These are phyloP conservation scores for Alternaria triticina DNA, from an alignment of 2,329 filamentous ascomycete genomes.

Conservation along the genomic window DNA sequence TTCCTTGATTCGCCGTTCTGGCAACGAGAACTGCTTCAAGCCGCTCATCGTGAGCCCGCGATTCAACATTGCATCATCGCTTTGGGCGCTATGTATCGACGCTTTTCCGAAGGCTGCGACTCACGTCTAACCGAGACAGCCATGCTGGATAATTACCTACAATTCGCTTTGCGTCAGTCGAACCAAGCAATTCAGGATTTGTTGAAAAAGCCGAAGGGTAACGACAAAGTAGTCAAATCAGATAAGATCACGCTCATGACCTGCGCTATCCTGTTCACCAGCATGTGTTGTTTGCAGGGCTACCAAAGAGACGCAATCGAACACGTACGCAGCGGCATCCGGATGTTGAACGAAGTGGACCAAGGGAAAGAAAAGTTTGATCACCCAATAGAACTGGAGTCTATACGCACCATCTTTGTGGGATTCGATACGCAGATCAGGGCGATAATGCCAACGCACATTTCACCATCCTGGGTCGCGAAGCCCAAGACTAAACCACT, in stretches of 20 bases:
- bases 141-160: constrained; percentile 29
- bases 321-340: constrained; percentile 40
- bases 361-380: constrained; percentile 2
- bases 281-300: constrained; percentile 41
- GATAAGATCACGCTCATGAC: constrained; percentile 42
- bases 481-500: constrained; percentile 16
- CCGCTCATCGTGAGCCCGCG: constrained; percentile 37
- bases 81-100: constrained; percentile 42
- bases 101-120: constrained; percentile 29
- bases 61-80: constrained; percentile 41
- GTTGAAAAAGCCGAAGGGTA: constrained; percentile 14
- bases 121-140: constrained; percentile 31
- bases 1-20: constrained; percentile 42
- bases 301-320: constrained; percentile 36
- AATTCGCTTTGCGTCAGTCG: constrained; percentile 41
- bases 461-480: constrained; percentile 32
- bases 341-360: constrained; percentile 39
- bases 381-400: constrained; percentile 35
- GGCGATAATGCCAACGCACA: constrained; percentile 32
- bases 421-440: constrained; percentile 40
- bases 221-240: constrained; percentile 1
- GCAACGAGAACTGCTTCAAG: constrained; percentile 40
- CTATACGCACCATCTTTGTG: constrained; percentile 37
- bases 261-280: constrained; percentile 39
- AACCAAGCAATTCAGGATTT: constrained; percentile 38